Base-by-base conservation (phyloP, 73 alveolate genomes). In the Paramecium pentaurelia region DNA sequence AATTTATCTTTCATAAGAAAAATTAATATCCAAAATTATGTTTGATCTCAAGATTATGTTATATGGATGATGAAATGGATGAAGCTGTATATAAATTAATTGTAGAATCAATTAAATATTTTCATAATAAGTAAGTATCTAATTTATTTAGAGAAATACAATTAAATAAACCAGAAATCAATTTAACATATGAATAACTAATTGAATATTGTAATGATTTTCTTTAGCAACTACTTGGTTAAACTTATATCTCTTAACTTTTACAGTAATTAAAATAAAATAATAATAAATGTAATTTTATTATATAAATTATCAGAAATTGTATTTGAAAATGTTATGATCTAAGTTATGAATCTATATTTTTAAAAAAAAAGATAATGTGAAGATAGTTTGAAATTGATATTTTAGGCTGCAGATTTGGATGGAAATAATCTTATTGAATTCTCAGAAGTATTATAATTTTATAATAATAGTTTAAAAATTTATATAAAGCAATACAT, bases 31-130 rank as follows among this genome's bases (percentile, higher is more conserved):
- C 91, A n/a, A 80, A 80, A 47, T 28, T 80, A 22, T 45, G 73
- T 14, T 36, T 80, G 58, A 44, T 80, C 7, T 34, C 91, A 14
- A 40, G 91, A 22, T 27, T 80, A 27, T 80, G 91, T 47, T 80
- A 80, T 27, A 80, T 80, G 91, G 91, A 80, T 32, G 91, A 47
- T 28, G 47, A 80, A 49, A 80, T 80, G 91, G 91, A 80, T 27
- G 91, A 80, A 80, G 73, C 75, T 9, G 58, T 80, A 0, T 80
- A 80, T 25, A 80, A 80, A 44, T 45, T 45, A 27, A 80, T 80
- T 32, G 71, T 80, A 14, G 71, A 80, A 44, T 42, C 91, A 14
- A 32, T 32, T n/a, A 80, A 80, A 44, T 80, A 80, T 16, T 80
- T 80, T 36, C 75, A 80, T 45, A 38, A 38, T 27, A 75, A 75